Base-by-base conservation (phyloP, 2,329 filamentous ascomycete genomes). In the Fusarium sublunatum region DNA sequence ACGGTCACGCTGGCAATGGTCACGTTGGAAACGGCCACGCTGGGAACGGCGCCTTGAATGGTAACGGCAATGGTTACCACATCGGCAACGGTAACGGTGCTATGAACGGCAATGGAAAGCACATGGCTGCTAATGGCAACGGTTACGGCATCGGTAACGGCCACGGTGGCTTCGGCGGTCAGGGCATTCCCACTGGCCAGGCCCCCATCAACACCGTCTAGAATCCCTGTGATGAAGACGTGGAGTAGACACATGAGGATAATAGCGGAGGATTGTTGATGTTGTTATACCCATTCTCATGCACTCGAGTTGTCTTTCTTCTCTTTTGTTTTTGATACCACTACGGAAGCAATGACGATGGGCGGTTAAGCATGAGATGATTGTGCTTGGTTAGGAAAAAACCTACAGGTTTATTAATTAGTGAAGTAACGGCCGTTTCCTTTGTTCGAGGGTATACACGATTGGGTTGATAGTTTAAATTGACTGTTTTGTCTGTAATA, bases 241-340 rank as follows among this genome's bases (percentile, higher is more conserved):
- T 12, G 31, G 48, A 34, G n/a, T 34, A 42, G 35, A 12, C 31
- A 41, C 19, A 46, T 22, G n/a, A 43, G 50, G 44, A 13, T 43
- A 54, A 46, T 49, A 28, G 50, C 1, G 59, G 51, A 48, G 62
- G 53, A 54, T 31, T 44, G 42, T 61, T 59, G 26, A 60, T 41
- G 57, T 57, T 70, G 57, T 57, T 70, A 71, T 71, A 70, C 68
- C 69, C 69, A 69, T 69, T 59, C 26, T 50, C 42, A 61, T 40
- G 61, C 40, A 45, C 49, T 60, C 53, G 54, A 59, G 38, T 54
- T 57, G 58, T 38, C 35, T 58, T 58, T 47, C 19, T 59, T 58
- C 42, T 62, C 52, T 58, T 34, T 58, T 51, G 52, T 71, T 58
- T 55, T 66, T 60, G 41, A 66, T 67, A 66, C 64, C 64, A 66